Base-by-base conservation (phyloP, 257 asterid species). In the Capsicum chinense region DNA sequence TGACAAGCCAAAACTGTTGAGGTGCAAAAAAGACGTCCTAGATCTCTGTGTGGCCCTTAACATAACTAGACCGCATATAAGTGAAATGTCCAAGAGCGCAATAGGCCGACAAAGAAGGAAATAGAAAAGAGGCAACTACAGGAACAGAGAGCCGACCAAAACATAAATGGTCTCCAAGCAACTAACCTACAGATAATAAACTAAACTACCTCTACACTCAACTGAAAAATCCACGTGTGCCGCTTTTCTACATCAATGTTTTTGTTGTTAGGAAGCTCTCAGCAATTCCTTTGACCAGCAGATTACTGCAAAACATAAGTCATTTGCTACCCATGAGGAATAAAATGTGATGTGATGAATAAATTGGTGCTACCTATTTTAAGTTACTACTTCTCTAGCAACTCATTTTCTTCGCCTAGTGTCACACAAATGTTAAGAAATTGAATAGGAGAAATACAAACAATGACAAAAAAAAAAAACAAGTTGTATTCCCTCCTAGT, bases 151-250 rank as follows among this genome's bases (percentile, higher is more conserved):
- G 82, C 15, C 1, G 47, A 33, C 64, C 26, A 33, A 48, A 52
- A 33, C 82, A 78, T 26, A 54, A 78, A 78, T 78, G 50, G 35
- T 54, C 82, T 26, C 64, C 82, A 78, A 52, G 82, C 33, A 78
- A 54, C 82, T 56, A 78, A 54, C 64, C 82, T 54, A 78, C 50
- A 54, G 82, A 33, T 7, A 54, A 66, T 48, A 66, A 66, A 78
- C 82, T 78, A 78, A 39, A 26, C 82, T 54, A 54, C 64, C 21
- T 78, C 81, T 14, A 21, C 33, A 54, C 54, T 78, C 48, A 78
- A 54, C 64, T 54, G 81, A 78, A 44, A 59, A 47, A 47, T 19
- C 56, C 44, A 78, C 4, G 33, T 58, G 64, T 26, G 54, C 50
- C 33, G 64, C 26, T 15, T 33, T 78, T 21, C 66, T 54, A 15